Evolutionary conservation across 768 basidiomycete species (phyloP), one percentile per base, ranked within the genome.

Genomic region (Tulasnella calospora): DNA sequence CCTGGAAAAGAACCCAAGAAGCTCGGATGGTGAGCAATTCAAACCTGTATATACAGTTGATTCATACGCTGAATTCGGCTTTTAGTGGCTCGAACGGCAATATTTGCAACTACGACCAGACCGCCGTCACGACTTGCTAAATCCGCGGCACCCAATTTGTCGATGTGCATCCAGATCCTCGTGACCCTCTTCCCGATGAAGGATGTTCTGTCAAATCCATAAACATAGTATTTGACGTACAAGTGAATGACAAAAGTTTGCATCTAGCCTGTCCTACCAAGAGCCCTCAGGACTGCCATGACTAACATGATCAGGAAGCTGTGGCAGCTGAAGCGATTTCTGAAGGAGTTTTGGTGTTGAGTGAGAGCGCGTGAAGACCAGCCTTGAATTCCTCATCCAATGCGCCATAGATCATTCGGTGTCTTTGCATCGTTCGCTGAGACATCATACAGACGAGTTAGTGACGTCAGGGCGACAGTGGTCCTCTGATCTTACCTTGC

Each of bases 381-480:
- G 87, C 86, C 10, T 44, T 15, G 70, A 95, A 85, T 82, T 95
- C 92, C 41, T 92, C 90, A 27, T 90, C 87, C 41, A 95, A 86
- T 3, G 90, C 89, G 9, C 89, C 86, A 83, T 94, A 90, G 71
- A 95, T 88, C 86, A 95, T 88, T 71, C 93, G 88, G 84, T 95
- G 94, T 71, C 94, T 89, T 82, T 94, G 92, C 86, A 95, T 89
- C 13, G 90, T 90, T 30, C 85, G 89, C 94, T 94, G 76, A 57
- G 76, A 46, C 46, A 36, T 71, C 27, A 36, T 57, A 36, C 30
- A 5, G 13, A 79, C 44, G 73, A n/a, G 36, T 55, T 35, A 70
- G 41, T 12, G 12, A 33, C 33, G 41, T 55, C 12, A 2, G 12
- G 73, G 19, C 69, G n/a, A 19, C 6, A 40, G 27, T 36, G 19